Evolutionary conservation across 148 eudicot species (phyloP).

Genomic region (Chenopodium album): DNA sequence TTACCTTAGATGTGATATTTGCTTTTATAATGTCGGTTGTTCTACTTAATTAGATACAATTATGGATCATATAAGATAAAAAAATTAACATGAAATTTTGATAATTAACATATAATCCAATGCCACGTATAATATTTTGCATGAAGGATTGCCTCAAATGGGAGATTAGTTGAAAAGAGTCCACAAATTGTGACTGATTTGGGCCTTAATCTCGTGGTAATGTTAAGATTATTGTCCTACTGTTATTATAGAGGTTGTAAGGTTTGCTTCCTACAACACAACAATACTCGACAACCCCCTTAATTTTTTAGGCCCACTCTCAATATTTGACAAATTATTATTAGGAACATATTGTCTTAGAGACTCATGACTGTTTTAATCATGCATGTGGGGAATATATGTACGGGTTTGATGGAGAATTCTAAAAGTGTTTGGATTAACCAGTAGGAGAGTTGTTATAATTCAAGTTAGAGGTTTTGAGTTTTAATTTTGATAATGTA

Average conservation of each 20-base stretch:
- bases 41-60: neutral
- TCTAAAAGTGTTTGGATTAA: too few species aligned
- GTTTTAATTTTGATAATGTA: too few species aligned
- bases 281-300: conserved; percentile 13
- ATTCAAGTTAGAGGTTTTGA: too few species aligned
- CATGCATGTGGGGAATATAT: neutral
- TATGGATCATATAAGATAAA: neutral
- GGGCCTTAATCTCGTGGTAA: conserved; percentile 1
- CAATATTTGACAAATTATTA: neutral
- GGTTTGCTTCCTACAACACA: conserved; percentile 10
- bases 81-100: neutral
- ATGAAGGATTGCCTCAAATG: conserved; percentile 9
- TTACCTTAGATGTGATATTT: conserved; percentile 21
- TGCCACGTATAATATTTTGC: neutral
- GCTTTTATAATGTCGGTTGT: conserved; percentile 24
- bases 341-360: neutral
- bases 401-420: neutral
- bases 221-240: neutral
- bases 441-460: too few species aligned
- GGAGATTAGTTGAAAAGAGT: conserved; percentile 4
- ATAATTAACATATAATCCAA: neutral
- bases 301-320: neutral
- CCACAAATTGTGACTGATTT: neutral
- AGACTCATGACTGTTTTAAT: too few species aligned
- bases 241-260: neutral